Conservation (phyloP, 148 eudicot genomes). For the Dianthus caryophyllus region DNA sequence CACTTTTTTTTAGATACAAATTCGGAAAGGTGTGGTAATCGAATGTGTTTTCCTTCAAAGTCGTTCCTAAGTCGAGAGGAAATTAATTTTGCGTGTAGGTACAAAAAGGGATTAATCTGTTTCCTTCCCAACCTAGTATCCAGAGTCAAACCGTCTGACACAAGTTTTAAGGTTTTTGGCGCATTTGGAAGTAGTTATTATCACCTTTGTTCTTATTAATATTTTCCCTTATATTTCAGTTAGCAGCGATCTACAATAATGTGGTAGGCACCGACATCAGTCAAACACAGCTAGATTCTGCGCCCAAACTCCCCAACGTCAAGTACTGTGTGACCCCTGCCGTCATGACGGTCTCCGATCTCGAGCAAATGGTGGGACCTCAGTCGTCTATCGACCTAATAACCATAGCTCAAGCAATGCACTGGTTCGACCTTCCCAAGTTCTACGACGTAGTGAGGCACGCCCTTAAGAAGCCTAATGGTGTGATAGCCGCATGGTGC, state of each 20-base stretch:
- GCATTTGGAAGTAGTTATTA: neutral
- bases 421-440: conserved; percentile 54
- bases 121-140: no score
- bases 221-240: conserved; percentile 19
- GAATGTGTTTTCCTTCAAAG: neutral
- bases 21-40: no score
- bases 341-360: conserved; percentile 31
- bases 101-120: no score
- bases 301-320: conserved; percentile 53
- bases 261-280: conserved; percentile 69
- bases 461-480: conserved; percentile 58
- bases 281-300: conserved; percentile 53
- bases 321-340: conserved; percentile 43
- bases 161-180: neutral
- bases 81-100: no score
- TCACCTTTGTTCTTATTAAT: neutral
- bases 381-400: conserved; percentile 48
- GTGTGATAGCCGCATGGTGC: conserved; percentile 72
- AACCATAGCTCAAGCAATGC: conserved; percentile 62
- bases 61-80: neutral
- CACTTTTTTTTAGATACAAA: no score
- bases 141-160: no score
- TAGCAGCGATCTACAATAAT: conserved; percentile 50
- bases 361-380: conserved; percentile 24
- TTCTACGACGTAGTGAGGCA: conserved; percentile 45